Conservation (phyloP, 768 basidiomycete species). For the Coprinellus micaceus region DNA sequence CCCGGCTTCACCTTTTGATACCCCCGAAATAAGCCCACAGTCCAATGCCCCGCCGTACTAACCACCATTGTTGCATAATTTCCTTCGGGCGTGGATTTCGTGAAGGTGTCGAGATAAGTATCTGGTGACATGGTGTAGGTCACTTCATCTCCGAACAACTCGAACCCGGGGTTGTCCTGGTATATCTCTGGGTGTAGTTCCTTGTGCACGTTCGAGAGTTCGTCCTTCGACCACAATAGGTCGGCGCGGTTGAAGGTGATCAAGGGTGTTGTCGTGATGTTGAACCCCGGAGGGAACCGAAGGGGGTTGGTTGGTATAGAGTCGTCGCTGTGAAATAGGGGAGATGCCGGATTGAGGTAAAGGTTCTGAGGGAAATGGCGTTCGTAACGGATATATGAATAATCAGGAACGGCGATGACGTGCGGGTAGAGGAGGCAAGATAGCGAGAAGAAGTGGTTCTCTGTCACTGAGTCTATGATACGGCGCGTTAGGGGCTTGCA, state of each 20-base stretch:
- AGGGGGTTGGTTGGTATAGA: slow-evolving; percentile 5
- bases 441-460: slow-evolving; percentile 72
- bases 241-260: slow-evolving; percentile 65
- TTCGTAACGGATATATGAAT: slow-evolving; percentile 49
- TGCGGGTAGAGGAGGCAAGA: slow-evolving; percentile 66
- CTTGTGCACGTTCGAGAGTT: slow-evolving; percentile 45
- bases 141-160: slow-evolving; percentile 53
- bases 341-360: slow-evolving; percentile 58
- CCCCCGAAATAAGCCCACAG: slow-evolving; percentile 47
- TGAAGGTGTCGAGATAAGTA: slow-evolving; percentile 52
- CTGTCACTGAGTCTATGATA: slow-evolving; percentile 57
- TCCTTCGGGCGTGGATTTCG: slow-evolving; percentile 41
- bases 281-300: slow-evolving; percentile 48
- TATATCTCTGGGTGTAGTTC: slow-evolving; percentile 27
- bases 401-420: slow-evolving; percentile 49
- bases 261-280: slow-evolving; percentile 55
- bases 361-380: slow-evolving; percentile 54
- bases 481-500: background rate
- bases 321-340: slow-evolving; percentile 28
- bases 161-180: slow-evolving; percentile 17
- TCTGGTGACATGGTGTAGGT: slow-evolving; percentile 51
- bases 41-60: slow-evolving; percentile 71
- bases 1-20: slow-evolving; percentile 12
- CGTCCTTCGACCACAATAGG: slow-evolving; percentile 46
- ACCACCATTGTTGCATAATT: slow-evolving; percentile 61